A percentile compares a stretch with the other conserved stretches of the same genome.
Conservation (phyloP, 148 eudicot genomes). For the Spergularia bocconei region DNA sequence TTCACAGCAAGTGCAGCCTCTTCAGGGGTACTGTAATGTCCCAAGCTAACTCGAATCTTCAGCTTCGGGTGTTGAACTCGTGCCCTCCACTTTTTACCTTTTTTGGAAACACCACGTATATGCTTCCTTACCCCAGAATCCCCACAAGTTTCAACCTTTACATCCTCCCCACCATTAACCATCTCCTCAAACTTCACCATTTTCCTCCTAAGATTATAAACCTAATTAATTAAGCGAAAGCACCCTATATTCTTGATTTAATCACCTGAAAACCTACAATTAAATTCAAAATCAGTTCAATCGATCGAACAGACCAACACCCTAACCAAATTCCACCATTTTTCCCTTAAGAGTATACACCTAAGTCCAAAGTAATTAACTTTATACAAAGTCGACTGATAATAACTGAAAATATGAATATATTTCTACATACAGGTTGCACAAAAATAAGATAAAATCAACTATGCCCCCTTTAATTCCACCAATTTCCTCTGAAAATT, state of each 20-base stretch:
- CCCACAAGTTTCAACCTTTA: neutral
- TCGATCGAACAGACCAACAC: neutral
- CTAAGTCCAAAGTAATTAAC: too few relatives aligned
- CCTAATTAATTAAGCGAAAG: slow-evolving; percentile 5
- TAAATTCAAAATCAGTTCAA: neutral
- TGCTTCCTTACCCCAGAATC: neutral
- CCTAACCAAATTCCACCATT: slow-evolving; percentile 8
- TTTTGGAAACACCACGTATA: slow-evolving; percentile 13
- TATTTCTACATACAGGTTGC: too few relatives aligned
- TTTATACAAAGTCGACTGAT: too few relatives aligned
- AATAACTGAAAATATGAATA: too few relatives aligned
- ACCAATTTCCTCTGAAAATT: too few relatives aligned
- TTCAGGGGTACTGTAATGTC: slow-evolving; percentile 4
- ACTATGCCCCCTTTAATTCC: too few relatives aligned
- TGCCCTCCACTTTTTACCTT: slow-evolving; percentile 16
- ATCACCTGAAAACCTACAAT: neutral
- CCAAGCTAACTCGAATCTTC: slow-evolving; percentile 15
- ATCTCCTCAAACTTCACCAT: neutral
- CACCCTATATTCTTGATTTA: neutral
- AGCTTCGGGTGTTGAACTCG: slow-evolving; percentile 21
- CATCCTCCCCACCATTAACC: neutral
- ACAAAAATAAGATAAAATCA: too few relatives aligned
- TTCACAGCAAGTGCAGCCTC: slow-evolving; percentile 25
- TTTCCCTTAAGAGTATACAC: too few relatives aligned
- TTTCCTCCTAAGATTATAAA: slow-evolving; percentile 18